A percentile compares a stretch with the other conserved stretches of the same genome.
phyloP scores from a whole-genome alignment of 495 filamentous ascomycete genomes.

The Xylaria flabelliformis region DNA sequence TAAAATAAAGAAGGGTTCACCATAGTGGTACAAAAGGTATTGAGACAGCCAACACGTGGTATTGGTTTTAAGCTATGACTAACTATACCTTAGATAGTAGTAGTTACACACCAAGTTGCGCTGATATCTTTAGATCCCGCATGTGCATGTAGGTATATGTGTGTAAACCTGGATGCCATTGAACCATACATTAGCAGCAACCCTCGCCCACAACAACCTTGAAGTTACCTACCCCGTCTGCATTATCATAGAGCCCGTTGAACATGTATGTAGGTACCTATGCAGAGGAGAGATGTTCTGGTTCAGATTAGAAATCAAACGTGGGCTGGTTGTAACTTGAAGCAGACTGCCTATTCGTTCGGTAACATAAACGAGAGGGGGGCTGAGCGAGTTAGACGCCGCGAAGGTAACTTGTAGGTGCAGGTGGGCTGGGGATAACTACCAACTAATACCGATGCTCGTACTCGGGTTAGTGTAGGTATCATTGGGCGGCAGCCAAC shows the following conservation, averaged over 20 bases:
- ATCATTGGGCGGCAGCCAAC: background rate
- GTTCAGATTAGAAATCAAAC: conserved; percentile 17
- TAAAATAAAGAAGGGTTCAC: conserved; percentile 7
- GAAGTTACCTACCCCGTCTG: background rate
- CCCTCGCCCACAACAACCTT: background rate
- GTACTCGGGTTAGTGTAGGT: conserved; percentile 22
- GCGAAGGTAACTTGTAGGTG: background rate
- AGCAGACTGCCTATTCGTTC: conserved; percentile 24
- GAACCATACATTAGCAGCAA: background rate
- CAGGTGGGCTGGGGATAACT: background rate
- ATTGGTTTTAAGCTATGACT: conserved; percentile 15
- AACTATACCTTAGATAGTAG: background rate
- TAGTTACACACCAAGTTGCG: background rate
- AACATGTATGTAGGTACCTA: background rate
- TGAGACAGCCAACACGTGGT: conserved; percentile 22
- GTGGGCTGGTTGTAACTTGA: background rate
- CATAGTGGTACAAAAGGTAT: background rate
- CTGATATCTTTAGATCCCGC: conserved; percentile 21
- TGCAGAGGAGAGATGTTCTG: conserved; percentile 5
- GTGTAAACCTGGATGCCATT: background rate
- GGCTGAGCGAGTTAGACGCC: conserved; percentile 24
- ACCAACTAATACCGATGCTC: background rate
- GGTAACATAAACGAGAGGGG: conserved; percentile 12
- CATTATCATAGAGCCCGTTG: background rate
- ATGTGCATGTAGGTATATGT: conserved; percentile 12